phyloP scores from a whole-genome alignment of 495 filamentous ascomycete genomes.

The Penicillium atrosanguineum region DNA sequence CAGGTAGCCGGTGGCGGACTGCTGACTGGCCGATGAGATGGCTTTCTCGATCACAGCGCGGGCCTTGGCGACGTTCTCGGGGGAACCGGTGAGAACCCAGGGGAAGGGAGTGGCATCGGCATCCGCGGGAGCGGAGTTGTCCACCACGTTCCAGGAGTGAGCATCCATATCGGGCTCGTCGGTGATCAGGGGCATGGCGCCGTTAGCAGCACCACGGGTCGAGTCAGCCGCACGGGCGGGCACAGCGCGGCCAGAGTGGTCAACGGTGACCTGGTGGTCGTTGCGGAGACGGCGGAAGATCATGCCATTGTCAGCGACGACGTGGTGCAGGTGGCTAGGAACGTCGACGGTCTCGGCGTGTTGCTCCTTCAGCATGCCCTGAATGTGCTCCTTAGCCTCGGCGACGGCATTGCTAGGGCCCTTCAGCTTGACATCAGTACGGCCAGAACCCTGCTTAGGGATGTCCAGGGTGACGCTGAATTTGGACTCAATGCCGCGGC shows the following conservation, averaged over 20 bases:
- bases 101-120: constrained; percentile 61
- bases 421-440: constrained; percentile 74
- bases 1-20: constrained; percentile 77
- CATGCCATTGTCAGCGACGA: constrained; percentile 81
- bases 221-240: constrained; percentile 56
- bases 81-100: constrained; percentile 80
- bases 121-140: constrained; percentile 43
- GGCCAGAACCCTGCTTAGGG: constrained; percentile 70
- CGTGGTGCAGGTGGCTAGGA: constrained; percentile 76
- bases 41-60: constrained; percentile 68
- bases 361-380: constrained; percentile 75
- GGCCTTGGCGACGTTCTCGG: constrained; percentile 74
- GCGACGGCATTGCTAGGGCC: constrained; percentile 76
- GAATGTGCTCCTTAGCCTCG: constrained; percentile 80
- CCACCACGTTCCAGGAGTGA: constrained; percentile 78
- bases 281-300: constrained; percentile 85
- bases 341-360: constrained; percentile 83
- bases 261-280: constrained; percentile 82
- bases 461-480: constrained; percentile 90
- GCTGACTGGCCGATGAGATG: constrained; percentile 67
- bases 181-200: constrained; percentile 75
- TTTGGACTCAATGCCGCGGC: constrained; percentile 80
- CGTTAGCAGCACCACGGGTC: constrained; percentile 43
- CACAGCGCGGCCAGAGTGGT: constrained; percentile 75
- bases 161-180: constrained; percentile 68